These are phyloP conservation scores for Penicillium brasilianum DNA, from an alignment of 2,329 filamentous ascomycete genomes.

Conservation along the genomic window DNA sequence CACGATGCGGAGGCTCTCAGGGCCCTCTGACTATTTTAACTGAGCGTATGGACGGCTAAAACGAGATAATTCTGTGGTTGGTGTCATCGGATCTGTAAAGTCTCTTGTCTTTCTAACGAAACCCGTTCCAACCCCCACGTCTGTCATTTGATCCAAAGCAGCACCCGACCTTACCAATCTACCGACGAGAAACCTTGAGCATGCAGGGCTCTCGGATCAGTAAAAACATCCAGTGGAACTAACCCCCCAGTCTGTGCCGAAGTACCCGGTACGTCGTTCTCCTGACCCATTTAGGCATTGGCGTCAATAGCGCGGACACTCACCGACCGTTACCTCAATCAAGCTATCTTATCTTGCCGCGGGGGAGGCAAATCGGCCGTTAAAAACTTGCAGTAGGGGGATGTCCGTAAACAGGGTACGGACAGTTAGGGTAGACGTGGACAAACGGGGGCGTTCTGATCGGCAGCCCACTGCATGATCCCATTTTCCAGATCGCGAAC, in stretches of 20 bases:
- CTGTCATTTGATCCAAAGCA: not conserved
- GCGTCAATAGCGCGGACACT: slow-evolving; percentile 10
- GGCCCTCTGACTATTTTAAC: not conserved
- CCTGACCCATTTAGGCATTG: not conserved
- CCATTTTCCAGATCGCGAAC: not conserved
- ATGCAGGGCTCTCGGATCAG: too few species aligned
- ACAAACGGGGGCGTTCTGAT: slow-evolving; percentile 4
- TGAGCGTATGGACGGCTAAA: not conserved
- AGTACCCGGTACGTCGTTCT: not conserved
- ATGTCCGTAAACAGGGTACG: not conserved
- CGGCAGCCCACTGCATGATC: not conserved
- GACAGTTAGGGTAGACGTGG: not conserved
- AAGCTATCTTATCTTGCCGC: not conserved
- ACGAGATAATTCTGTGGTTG: not conserved
- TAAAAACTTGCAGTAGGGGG: not conserved
- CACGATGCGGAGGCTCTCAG: not conserved
- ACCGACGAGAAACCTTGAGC: not conserved
- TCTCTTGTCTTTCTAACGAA: not conserved
- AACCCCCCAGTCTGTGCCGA: not conserved
- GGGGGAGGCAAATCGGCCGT: not conserved
- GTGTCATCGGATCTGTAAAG: not conserved
- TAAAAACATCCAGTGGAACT: too few species aligned
- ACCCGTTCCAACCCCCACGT: not conserved
- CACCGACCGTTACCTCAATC: not conserved
- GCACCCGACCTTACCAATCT: not conserved